Base-by-base conservation (phyloP, 176 grass and related monocot species). In the Oryza punctata region DNA sequence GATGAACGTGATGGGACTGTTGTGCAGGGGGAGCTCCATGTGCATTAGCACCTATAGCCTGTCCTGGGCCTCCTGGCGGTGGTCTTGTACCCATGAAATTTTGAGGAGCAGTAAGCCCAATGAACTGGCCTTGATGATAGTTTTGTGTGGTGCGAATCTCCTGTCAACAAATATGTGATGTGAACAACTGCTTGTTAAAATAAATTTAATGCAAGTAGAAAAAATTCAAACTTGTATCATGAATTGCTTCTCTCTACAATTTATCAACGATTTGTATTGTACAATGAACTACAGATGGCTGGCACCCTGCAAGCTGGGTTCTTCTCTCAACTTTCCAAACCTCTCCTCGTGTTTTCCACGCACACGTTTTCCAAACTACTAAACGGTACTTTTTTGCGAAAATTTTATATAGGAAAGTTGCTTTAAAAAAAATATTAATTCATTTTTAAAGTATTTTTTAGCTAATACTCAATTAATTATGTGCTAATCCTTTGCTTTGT, bases 41-140 rank as follows among this genome's bases (percentile, higher is more conserved):
- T 26, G 85, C 30, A 67, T 70, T 85, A 33, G 14, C 63, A 78
- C 69, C 90, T 90, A 79, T 81, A 70, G 68, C 41, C 38, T 95
- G 93, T 29, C 61, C 82, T 30, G 32, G 50, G 23, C 24, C 35
- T 46, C 61, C 82, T 25, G 71, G 28, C 6, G 78, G 54, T 13
- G 67, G 28, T 30, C 38, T 81, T 77, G 38, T 59, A 49, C 74
- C 47, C 65, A 63, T 78, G 13, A 61, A 45, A 29, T 61, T 61
- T 61, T 71, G 72, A 73, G 61, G 38, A 21, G 74, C 61, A 78
- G 82, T 65, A 73, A 84, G 54, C 38, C 85, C 85, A 67, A 32
- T 43, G 47, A 70, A 43, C 30, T 63, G 81, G 12, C 73, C 77
- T 6, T 63, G 80, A 41, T 24, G 52, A 81, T 82, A 29, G 66